Evolutionary conservation across 306 rosid genomes (phyloP), one percentile per base, ranked within the genome.

Genomic region (Sicyos baderoa): DNA sequence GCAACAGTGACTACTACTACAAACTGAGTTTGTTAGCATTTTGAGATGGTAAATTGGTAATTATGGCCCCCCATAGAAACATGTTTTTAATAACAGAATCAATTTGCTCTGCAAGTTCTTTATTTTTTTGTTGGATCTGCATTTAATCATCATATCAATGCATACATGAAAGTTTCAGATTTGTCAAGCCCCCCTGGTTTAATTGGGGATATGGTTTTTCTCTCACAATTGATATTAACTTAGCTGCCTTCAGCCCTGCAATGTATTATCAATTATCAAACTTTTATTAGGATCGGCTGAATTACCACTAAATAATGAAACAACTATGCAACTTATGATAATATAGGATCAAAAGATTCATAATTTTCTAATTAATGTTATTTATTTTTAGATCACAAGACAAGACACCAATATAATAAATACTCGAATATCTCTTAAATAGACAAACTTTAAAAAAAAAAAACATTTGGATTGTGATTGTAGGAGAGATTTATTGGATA

Each of bases 1-100:
- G 75, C 64, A 55, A 54, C 68, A 8, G 62, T 51, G 32, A 70
- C 35, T 51, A 52, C 35, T 51, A 52, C 62, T 29, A n/a, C 73
- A 32, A 53, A 70, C 32, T 70, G 73, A 70, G 29, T 52, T n/a
- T 50, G 3, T 15, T 29, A 10, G 57, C 54, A 67, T 65, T 45
- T 48, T 22, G 56, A 16, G 40, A 63, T 42, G 13, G 44, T 37
- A 37, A 40, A 40, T 40, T 65, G 13, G 72, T 27, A 68, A 68
- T n/a, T n/a, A n/a, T 23, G 22, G 72, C 10, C 48, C 10, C 48
- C 21, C 22, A 19, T n/a, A 9, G 73, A 53, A 51, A 49, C 48
- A 23, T 68, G 47, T 9, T 25, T 25, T 25, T 19, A 49, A 13
- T 9, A 7, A 15, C 73, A 45, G 14, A 66, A 66, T 5, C 13